Evolutionary conservation across 768 basidiomycete species (phyloP).

Genomic region (Tephrocybe sp.): DNA sequence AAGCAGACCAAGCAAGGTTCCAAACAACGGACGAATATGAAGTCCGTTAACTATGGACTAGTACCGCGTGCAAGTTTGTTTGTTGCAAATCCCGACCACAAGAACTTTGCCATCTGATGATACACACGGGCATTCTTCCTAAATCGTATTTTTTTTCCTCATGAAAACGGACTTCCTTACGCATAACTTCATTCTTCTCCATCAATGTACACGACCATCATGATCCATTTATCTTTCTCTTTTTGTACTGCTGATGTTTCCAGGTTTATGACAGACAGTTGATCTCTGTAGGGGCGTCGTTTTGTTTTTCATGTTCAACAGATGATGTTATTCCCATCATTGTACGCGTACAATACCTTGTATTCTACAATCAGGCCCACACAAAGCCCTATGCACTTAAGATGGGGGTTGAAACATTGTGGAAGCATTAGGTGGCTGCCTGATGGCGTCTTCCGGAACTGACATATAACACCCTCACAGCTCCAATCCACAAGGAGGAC

Average conservation of each 20-base stretch:
- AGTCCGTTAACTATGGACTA: conserved; percentile 61
- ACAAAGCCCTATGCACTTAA: too few species aligned
- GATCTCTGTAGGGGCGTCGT: neutral
- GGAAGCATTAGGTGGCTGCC: too few species aligned
- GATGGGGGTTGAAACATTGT: too few species aligned
- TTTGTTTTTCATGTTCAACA: neutral
- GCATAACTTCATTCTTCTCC: neutral
- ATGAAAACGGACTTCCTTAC: conserved; percentile 3
- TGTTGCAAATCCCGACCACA: conserved; percentile 72
- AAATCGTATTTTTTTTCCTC: conserved; percentile 9
- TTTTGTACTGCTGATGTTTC: neutral
- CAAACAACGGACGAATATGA: conserved; percentile 30
- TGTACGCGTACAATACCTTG: conserved; percentile 3
- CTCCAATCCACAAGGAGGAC: conserved; percentile 1
- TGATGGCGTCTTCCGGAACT: too few species aligned
- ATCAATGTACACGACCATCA: conserved; percentile 8
- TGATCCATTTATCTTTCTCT: neutral
- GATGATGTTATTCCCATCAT: neutral
- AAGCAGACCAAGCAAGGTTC: conserved; percentile 42
- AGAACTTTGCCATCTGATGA: conserved; percentile 21
- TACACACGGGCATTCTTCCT: conserved; percentile 14
- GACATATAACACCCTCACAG: neutral
- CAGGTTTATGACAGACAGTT: neutral
- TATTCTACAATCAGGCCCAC: conserved; percentile 6
- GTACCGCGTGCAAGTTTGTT: conserved; percentile 63